These are phyloP conservation scores for Microstegium vimineum DNA, from an alignment of 176 grass and related monocot species.

Conservation along the genomic window DNA sequence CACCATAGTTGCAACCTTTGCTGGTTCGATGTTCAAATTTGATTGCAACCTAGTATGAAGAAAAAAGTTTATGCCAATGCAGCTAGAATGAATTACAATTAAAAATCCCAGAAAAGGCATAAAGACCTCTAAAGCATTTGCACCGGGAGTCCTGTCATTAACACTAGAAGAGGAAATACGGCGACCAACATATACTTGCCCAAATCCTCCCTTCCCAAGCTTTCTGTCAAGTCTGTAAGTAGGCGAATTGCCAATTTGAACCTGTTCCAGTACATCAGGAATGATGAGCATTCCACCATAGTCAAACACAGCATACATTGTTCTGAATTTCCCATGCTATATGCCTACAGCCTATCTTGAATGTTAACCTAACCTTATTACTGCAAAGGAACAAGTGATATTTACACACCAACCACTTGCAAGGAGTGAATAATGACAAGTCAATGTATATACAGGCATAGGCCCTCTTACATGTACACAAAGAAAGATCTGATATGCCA, in stretches of 20 bases:
- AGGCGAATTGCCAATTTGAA: conserved; percentile 78
- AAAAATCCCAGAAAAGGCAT: conserved; percentile 5
- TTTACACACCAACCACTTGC: too few relatives aligned
- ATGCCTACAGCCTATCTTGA: too few relatives aligned
- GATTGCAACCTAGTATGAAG: conserved; percentile 58
- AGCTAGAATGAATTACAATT: not conserved
- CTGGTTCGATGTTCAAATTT: conserved; percentile 96
- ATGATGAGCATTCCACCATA: not conserved
- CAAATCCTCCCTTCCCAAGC: conserved; percentile 94
- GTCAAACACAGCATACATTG: conserved; percentile 2
- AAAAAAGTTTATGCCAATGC: not conserved
- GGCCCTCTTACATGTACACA: not conserved
- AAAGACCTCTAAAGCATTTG: conserved; percentile 78
- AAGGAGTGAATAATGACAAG: not conserved
- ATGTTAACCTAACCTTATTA: too few relatives aligned
- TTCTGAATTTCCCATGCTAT: not conserved
- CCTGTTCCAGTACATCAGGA: conserved; percentile 42
- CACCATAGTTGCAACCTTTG: conserved; percentile 82
- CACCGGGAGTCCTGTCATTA: conserved; percentile 54
- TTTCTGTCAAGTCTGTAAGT: conserved; percentile 79
- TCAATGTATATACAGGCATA: not conserved
- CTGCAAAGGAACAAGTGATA: too few relatives aligned
- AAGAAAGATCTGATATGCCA: not conserved
- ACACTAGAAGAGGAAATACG: conserved; percentile 53
- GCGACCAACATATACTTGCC: conserved; percentile 88